Percentiles rank a stretch among this genome's conserved stretches.
These are phyloP conservation scores for Penicillium sp. DNA, from an alignment of 2,329 filamentous ascomycete genomes.

Conservation along the genomic window DNA sequence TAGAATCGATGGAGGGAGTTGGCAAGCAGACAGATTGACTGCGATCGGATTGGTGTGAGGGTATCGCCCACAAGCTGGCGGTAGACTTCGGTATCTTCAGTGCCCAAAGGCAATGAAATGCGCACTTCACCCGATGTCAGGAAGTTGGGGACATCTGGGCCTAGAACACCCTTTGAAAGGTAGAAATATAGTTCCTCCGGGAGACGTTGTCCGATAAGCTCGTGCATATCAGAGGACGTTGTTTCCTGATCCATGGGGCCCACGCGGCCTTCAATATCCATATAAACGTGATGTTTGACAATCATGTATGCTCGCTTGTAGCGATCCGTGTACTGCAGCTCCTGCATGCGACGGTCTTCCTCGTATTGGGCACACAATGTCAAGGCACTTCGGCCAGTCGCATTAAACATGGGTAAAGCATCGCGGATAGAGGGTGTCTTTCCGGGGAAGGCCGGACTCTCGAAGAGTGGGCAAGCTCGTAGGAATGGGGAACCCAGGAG, in stretches of 20 bases:
- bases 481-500: conserved; percentile 83
- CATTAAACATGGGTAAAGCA: conserved; percentile 76
- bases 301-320: conserved; percentile 85
- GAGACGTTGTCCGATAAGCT: conserved; percentile 86
- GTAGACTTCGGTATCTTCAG: conserved; percentile 79
- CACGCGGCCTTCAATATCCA: conserved; percentile 76
- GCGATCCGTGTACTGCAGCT: conserved; percentile 78
- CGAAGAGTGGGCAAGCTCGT: conserved; percentile 76
- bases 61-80: conserved; percentile 75
- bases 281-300: conserved; percentile 84
- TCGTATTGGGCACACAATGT: conserved; percentile 76
- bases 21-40: conserved; percentile 77
- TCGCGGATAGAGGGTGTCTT: conserved; percentile 68
- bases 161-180: conserved; percentile 79
- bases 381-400: conserved; percentile 68
- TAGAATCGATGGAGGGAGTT: conserved; percentile 83
- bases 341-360: conserved; percentile 73
- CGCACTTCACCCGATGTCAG: conserved; percentile 79
- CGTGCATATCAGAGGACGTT: conserved; percentile 81
- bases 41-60: conserved; percentile 74
- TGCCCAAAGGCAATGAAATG: conserved; percentile 83
- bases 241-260: conserved; percentile 73
- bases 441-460: conserved; percentile 61
- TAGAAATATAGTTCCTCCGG: conserved; percentile 92
- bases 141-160: conserved; percentile 78